phyloP scores from a whole-genome alignment of 1,139 yeast genomes.

The Nakaseomyces bracarensis region DNA sequence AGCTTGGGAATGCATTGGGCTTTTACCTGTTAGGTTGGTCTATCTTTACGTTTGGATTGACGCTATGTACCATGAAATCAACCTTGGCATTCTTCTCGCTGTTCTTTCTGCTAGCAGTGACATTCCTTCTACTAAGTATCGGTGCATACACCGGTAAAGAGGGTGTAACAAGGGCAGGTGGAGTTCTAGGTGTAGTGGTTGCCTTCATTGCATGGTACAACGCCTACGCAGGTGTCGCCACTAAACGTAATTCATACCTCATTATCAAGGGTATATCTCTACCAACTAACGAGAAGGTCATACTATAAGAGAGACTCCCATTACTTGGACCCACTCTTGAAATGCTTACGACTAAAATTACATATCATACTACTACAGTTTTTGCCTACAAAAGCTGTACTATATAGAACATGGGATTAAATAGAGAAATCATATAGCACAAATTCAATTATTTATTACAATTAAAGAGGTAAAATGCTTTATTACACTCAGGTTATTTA shows the following conservation, averaged over 20 bases:
- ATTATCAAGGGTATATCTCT: slow-evolving; percentile 30
- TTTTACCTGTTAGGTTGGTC: slow-evolving; percentile 73
- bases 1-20: slow-evolving; percentile 54
- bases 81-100: slow-evolving; percentile 67
- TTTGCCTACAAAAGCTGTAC: no score
- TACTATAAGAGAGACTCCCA: neutral
- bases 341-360: no score
- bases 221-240: slow-evolving; percentile 87
- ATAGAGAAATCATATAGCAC: no score
- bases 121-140: slow-evolving; percentile 51
- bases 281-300: slow-evolving; percentile 16
- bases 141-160: slow-evolving; percentile 36
- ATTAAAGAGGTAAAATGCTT: no score
- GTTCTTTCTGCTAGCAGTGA: slow-evolving; percentile 55
- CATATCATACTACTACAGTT: neutral
- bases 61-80: slow-evolving; percentile 64
- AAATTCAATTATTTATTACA: no score
- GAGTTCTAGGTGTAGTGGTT: slow-evolving; percentile 70
- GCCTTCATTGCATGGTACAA: slow-evolving; percentile 82
- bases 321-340: neutral
- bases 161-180: slow-evolving; percentile 55
- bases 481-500: no score
- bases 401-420: no score
- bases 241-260: slow-evolving; percentile 58
- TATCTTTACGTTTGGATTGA: slow-evolving; percentile 63